Evolutionary conservation across 2,329 filamentous ascomycete genomes (phyloP), one percentile per base, ranked within the genome.

Genomic region (Amesomyces nigricolor): DNA sequence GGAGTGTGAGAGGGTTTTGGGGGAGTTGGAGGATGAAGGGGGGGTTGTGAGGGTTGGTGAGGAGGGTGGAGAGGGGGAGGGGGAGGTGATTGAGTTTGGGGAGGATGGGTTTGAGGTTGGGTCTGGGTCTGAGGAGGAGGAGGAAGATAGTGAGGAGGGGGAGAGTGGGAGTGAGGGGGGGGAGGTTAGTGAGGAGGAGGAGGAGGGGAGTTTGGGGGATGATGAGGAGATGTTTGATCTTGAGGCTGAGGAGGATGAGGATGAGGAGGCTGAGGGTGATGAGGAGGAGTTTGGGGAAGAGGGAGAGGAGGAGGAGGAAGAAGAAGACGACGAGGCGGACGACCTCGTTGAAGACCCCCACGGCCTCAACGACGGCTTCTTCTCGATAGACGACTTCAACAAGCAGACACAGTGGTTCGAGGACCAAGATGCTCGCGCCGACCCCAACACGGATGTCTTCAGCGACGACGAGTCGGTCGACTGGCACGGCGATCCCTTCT

Each of bases 361-460:
- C 66, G 90, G 91, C 6, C 81, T 99, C 32, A 97, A 99, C 66
- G 94, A 99, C 67, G 92, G 91, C 5, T 99, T 99, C 75, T 99
- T 99, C 74, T 95, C 90, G 14, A 92, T 99, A 65, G 91, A 97
- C 65, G 85, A 95, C 57, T 99, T 99, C 80, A 99, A 99, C 77
- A 89, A 87, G 68, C 89, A 95, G 68, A 89, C 91, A 2, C 89
- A 95, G 65, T 87, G 87, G 67, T 84, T 96, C 47, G 94, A 99
- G 71, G 84, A 89, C 61, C 87, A 91, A 70, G 92, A 97, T 69
- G 81, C 82, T 29, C 79, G 81, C 60, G 90, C 87, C 29, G 89
- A 92, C 62, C 82, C 83, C 38, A 85, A 87, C 63, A 86, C 87
- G 54, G 88, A 87, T 59, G 79, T 78, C 51, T 88, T 81, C 58